These are phyloP conservation scores for Diophrys appendiculata DNA, from an alignment of 73 alveolate species.

Conservation along the genomic window DNA sequence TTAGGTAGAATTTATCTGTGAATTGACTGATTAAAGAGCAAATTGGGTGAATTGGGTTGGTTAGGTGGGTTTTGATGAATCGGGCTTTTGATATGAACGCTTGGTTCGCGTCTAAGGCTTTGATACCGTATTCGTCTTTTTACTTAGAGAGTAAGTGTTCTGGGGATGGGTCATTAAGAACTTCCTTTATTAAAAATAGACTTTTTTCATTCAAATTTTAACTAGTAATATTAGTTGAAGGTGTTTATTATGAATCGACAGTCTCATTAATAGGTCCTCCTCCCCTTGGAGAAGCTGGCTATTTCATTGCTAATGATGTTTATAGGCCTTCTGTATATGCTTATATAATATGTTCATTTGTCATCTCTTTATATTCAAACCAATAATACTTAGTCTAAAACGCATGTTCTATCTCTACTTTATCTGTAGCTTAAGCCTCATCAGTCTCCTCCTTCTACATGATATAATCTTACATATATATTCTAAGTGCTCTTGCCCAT, in stretches of 20 bases:
- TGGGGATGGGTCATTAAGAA: neutral
- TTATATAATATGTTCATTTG: neutral
- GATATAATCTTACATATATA: neutral
- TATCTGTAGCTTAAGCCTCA: neutral
- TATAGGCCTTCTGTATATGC: neutral
- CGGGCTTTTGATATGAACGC: conserved; percentile 1
- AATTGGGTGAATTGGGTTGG: conserved; percentile 18
- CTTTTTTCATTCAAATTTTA: neutral
- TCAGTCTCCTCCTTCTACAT: neutral
- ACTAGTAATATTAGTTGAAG: too few relatives aligned
- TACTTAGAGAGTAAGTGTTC: neutral
- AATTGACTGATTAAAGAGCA: neutral
- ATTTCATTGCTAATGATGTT: too few relatives aligned
- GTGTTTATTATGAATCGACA: too few relatives aligned
- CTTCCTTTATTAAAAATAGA: neutral
- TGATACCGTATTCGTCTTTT: neutral
- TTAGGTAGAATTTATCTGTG: conserved; percentile 3
- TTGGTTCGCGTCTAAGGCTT: neutral
- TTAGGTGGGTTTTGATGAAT: conserved; percentile 26
- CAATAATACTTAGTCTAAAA: neutral
- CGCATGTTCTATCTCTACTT: neutral
- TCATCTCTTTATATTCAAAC: neutral
- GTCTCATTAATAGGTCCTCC: too few relatives aligned
- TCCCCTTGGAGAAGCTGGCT: too few relatives aligned
- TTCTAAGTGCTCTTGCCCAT: neutral